Evolutionary conservation across 116 monocot genomes (phyloP).

Genomic region (Phalaenopsis hybrid): DNA sequence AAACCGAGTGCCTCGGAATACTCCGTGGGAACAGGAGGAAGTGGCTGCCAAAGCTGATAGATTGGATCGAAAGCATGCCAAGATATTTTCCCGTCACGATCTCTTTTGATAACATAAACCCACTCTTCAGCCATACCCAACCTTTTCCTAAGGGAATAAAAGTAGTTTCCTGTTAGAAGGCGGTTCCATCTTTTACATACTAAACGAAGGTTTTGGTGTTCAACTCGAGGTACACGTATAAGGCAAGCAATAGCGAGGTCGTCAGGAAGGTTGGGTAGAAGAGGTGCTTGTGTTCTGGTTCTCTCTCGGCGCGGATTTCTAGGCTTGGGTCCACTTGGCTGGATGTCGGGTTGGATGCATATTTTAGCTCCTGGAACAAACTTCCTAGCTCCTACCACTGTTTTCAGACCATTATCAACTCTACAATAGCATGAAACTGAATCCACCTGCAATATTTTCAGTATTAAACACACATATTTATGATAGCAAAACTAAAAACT

Average conservation of each 20-base stretch:
- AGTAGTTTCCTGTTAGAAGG: constrained; percentile 41
- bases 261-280: constrained; percentile 44
- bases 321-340: constrained; percentile 34
- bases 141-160: constrained; percentile 41
- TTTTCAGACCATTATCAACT: constrained; percentile 77
- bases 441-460: constrained; percentile 52
- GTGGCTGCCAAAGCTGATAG: constrained; percentile 40
- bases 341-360: constrained; percentile 67
- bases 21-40: constrained; percentile 43
- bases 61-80: constrained; percentile 55
- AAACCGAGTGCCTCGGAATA: constrained; percentile 48
- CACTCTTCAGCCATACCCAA: constrained; percentile 45
- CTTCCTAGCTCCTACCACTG: constrained; percentile 75
- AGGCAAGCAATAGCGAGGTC: constrained; percentile 53
- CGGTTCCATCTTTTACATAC: constrained; percentile 52
- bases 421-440: constrained; percentile 86
- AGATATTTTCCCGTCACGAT: constrained; percentile 46
- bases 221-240: constrained; percentile 41
- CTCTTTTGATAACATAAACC: constrained; percentile 49
- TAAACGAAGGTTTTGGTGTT: constrained; percentile 34
- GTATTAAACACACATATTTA: not conserved
- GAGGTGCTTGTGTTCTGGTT: constrained; percentile 36
- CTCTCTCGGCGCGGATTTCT: constrained; percentile 37
- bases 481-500: not conserved
- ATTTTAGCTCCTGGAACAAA: constrained; percentile 86